Evolutionary conservation across 2,329 filamentous ascomycete genomes (phyloP).

Genomic region (Septoria petroselini): DNA sequence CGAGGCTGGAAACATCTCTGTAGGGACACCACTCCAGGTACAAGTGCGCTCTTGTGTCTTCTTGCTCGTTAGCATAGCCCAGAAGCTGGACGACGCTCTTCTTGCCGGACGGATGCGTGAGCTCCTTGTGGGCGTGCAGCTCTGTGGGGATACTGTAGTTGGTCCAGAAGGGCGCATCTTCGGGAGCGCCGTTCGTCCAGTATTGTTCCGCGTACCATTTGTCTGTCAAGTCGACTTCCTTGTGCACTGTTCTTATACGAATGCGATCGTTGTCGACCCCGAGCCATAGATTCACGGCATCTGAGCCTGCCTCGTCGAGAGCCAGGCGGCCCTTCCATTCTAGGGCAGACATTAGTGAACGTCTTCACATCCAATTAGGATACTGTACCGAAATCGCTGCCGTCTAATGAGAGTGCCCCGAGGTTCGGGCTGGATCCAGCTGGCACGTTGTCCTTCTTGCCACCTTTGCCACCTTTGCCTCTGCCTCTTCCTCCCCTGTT

Average conservation of each 20-base stretch:
- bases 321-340: neutral
- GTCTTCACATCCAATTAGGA: neutral
- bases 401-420: too few species aligned
- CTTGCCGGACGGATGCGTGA: too few species aligned
- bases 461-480: too few species aligned
- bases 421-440: too few species aligned
- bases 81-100: too few species aligned
- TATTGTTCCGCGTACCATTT: neutral
- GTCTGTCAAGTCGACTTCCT: neutral
- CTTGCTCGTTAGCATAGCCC: too few species aligned
- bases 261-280: neutral
- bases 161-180: too few species aligned
- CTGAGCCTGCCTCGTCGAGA: neutral
- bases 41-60: neutral
- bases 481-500: too few species aligned
- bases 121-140: too few species aligned
- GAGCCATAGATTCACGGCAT: neutral
- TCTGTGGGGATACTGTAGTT: neutral
- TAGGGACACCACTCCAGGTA: conserved; percentile 12
- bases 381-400: too few species aligned
- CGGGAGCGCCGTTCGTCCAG: conserved; percentile 10
- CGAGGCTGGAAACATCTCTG: neutral
- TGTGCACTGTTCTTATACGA: neutral
- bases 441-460: too few species aligned
- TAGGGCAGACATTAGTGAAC: neutral